Conservation (phyloP, 2,329 filamentous ascomycete species). For the Fusarium chlamydosporum region DNA sequence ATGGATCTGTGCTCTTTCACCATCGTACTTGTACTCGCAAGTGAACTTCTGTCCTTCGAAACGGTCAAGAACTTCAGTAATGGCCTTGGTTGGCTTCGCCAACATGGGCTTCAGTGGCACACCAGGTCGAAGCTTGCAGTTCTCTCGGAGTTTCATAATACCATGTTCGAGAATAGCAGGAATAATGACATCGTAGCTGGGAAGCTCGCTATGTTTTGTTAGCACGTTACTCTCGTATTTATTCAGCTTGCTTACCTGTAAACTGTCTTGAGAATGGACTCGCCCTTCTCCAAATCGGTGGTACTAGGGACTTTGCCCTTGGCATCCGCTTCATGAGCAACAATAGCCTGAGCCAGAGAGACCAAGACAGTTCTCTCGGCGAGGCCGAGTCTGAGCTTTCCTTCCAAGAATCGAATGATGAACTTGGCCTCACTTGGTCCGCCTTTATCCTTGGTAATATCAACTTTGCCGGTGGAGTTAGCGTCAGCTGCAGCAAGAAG, state of each 20-base stretch:
- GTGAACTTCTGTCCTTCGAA: slow-evolving; percentile 97
- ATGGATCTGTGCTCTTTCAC: slow-evolving; percentile 97
- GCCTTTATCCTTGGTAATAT: slow-evolving; percentile 92
- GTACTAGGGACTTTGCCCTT: slow-evolving; percentile 79
- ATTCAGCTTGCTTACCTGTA: slow-evolving; percentile 74
- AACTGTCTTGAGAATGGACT: slow-evolving; percentile 88
- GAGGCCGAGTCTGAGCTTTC: slow-evolving; percentile 90
- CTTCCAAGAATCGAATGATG: slow-evolving; percentile 92
- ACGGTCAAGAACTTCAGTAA: slow-evolving; percentile 95
- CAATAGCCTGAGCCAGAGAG: slow-evolving; percentile 88
- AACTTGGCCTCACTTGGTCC: slow-evolving; percentile 96
- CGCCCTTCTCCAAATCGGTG: slow-evolving; percentile 84
- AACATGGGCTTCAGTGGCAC: slow-evolving; percentile 98
- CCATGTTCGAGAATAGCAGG: slow-evolving; percentile 90
- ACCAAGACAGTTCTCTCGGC: slow-evolving; percentile 94
- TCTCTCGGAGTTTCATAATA: slow-evolving; percentile 83
- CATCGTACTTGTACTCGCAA: slow-evolving; percentile 99
- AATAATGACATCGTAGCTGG: slow-evolving; percentile 94
- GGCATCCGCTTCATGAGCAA: slow-evolving; percentile 82
- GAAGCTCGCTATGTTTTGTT: slow-evolving; percentile 79
- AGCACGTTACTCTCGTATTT: slow-evolving; percentile 45
- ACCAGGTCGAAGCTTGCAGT: slow-evolving; percentile 92
- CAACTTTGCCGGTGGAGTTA: slow-evolving; percentile 79
- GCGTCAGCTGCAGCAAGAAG: slow-evolving; percentile 91
- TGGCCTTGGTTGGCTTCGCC: slow-evolving; percentile 97